Conservation (phyloP, 2,329 filamentous ascomycete genomes). For the Fusarium nanum region DNA sequence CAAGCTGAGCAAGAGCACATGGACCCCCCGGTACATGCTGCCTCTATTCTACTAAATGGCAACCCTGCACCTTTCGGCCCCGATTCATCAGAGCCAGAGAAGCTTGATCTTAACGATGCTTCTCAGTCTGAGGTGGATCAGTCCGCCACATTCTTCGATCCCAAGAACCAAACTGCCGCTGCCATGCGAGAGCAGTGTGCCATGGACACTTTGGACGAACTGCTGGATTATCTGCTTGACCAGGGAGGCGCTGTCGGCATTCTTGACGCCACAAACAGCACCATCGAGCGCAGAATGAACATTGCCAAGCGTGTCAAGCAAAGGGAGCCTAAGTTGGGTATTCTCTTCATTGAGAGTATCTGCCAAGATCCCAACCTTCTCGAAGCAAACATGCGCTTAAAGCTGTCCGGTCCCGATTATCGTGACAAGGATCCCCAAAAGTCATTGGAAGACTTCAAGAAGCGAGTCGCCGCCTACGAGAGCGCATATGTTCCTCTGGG, state of each 20-base stretch:
- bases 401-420: slow-evolving; percentile 96
- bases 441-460: slow-evolving; percentile 90
- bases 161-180: slow-evolving; percentile 83
- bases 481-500: slow-evolving; percentile 93
- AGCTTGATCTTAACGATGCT: slow-evolving; percentile 51
- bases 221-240: slow-evolving; percentile 87
- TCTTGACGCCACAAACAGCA: slow-evolving; percentile 97
- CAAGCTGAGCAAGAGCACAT: slow-evolving; percentile 52
- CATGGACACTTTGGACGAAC: slow-evolving; percentile 89
- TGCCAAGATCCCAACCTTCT: slow-evolving; percentile 87
- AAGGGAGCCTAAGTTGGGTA: slow-evolving; percentile 86
- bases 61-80: slow-evolving; percentile 52
- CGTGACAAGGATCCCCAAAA: slow-evolving; percentile 89
- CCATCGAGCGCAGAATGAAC: slow-evolving; percentile 82
- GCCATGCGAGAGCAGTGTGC: slow-evolving; percentile 91
- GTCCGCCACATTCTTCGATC: slow-evolving; percentile 93
- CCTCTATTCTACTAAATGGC: slow-evolving; percentile 69
- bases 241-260: slow-evolving; percentile 91
- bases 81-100: slow-evolving; percentile 54
- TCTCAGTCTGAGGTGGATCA: slow-evolving; percentile 75
- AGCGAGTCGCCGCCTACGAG: slow-evolving; percentile 91
- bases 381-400: slow-evolving; percentile 96
- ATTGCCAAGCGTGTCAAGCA: slow-evolving; percentile 86
- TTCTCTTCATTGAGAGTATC: slow-evolving; percentile 94
- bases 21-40: slow-evolving; percentile 63